Percentiles rank a stretch among this genome's conserved stretches.
Conservation (phyloP, 1,284 basidiomycete species). For the Tilletia setariae region DNA sequence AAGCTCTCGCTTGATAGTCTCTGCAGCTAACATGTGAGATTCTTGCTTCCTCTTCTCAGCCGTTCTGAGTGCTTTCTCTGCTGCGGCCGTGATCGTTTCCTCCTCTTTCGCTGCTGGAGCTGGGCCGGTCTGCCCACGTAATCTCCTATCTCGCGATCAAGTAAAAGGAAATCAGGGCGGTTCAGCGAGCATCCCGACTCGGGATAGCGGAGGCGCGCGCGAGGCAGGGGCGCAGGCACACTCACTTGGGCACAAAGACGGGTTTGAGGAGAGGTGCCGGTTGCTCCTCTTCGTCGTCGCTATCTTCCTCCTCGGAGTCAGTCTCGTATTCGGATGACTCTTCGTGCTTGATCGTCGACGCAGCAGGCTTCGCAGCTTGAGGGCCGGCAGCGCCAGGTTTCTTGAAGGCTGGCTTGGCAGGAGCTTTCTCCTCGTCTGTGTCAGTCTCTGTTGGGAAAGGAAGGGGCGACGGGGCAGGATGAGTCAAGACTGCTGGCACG, state of each 20-base stretch:
- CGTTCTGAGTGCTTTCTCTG: constrained; percentile 67
- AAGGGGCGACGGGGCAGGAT: neutral
- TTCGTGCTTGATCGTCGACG: constrained; percentile 7
- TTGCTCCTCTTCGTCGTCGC: constrained; percentile 54
- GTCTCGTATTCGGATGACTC: constrained; percentile 58
- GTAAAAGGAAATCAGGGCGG: constrained; percentile 3
- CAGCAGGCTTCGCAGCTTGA: neutral
- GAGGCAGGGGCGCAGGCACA: too few relatives aligned
- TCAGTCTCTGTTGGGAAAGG: constrained; percentile 56
- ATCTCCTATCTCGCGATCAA: constrained; percentile 61
- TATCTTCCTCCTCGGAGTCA: constrained; percentile 60
- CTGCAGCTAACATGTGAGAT: constrained; percentile 79
- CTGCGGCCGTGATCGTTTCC: constrained; percentile 66
- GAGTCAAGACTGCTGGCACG: neutral
- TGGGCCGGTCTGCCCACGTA: constrained; percentile 57
- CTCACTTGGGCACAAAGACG: constrained; percentile 83
- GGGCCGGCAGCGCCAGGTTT: constrained; percentile 22
- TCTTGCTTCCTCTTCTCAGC: constrained; percentile 72
- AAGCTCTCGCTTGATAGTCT: constrained; percentile 76
- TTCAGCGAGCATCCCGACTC: neutral
- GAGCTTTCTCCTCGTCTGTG: constrained; percentile 54
- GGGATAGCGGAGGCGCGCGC: too few relatives aligned
- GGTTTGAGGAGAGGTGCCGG: constrained; percentile 70
- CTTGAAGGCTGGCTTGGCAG: constrained; percentile 34
- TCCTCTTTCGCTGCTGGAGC: constrained; percentile 33